phyloP scores from a whole-genome alignment of 495 filamentous ascomycete species.

The Hypoxylon subgilvum region DNA sequence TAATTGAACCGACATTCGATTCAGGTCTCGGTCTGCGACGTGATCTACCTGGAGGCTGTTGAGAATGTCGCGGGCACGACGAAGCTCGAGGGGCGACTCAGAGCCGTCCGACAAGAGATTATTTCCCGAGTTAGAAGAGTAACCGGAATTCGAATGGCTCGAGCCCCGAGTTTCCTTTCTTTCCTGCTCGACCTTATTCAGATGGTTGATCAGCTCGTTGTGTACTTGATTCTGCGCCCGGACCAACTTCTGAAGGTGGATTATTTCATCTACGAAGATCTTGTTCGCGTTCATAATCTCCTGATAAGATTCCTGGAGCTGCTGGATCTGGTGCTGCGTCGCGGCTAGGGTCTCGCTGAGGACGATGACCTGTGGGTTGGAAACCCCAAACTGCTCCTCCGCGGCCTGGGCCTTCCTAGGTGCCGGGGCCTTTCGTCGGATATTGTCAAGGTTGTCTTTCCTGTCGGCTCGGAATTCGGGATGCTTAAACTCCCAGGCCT shows the following conservation, averaged over 20 bases:
- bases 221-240: constrained; percentile 68
- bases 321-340: constrained; percentile 89
- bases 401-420: constrained; percentile 73
- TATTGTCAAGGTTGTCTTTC: constrained; percentile 96
- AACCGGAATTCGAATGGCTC: constrained; percentile 48
- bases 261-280: constrained; percentile 83
- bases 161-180: constrained; percentile 51
- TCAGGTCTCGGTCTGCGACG: constrained; percentile 77
- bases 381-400: constrained; percentile 77
- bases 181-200: constrained; percentile 54
- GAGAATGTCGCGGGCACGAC: constrained; percentile 88
- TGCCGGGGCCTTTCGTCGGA: constrained; percentile 92
- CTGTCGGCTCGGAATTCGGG: constrained; percentile 95
- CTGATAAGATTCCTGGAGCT: constrained; percentile 81
- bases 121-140: constrained; percentile 41
- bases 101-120: constrained; percentile 51
- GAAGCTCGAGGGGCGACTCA: constrained; percentile 78
- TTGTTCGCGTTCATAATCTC: constrained; percentile 85
- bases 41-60: constrained; percentile 79
- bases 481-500: constrained; percentile 99
- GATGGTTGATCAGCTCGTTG: constrained; percentile 56
- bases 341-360: constrained; percentile 87
- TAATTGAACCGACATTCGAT: constrained; percentile 74
- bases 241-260: constrained; percentile 87
- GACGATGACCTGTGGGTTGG: constrained; percentile 82